Conservation (phyloP, 179 eudicot species). For the Heliamphora pulchella region DNA sequence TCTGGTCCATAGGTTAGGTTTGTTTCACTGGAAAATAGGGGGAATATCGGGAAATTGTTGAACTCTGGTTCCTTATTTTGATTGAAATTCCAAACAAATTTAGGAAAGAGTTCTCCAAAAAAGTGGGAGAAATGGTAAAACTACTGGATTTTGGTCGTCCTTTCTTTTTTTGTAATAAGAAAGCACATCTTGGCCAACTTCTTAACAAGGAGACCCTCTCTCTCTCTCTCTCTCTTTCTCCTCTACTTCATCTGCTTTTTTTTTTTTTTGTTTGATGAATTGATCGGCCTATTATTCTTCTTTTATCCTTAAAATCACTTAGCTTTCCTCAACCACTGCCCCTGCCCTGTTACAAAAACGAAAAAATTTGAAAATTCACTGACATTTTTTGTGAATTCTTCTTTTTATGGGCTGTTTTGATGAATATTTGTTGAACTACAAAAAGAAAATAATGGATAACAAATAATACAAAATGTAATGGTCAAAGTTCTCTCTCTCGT, state of each 20-base stretch:
- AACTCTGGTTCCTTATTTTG: not conserved
- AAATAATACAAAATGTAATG: too few relatives aligned
- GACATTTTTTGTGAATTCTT: too few relatives aligned
- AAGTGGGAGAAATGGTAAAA: not conserved
- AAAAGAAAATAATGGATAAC: too few relatives aligned
- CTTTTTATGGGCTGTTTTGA: too few relatives aligned
- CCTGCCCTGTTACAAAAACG: too few relatives aligned
- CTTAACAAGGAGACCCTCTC: not conserved
- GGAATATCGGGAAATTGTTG: slow-evolving; percentile 6
- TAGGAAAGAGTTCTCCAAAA: not conserved
- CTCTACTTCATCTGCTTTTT: not conserved
- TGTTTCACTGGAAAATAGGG: not conserved
- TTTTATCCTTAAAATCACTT: not conserved
- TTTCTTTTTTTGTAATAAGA: not conserved
- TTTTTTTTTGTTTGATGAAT: not conserved
- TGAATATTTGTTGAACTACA: too few relatives aligned
- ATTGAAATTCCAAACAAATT: not conserved
- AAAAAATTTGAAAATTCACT: too few relatives aligned
- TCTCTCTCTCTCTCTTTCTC: not conserved
- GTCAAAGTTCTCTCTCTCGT: too few relatives aligned
- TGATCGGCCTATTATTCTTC: not conserved
- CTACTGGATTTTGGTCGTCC: not conserved
- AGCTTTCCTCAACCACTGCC: too few relatives aligned
- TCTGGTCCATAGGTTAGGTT: not conserved
- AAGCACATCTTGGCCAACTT: not conserved